Conservation (phyloP, 225 moss, liverwort and hornwort genomes). For the Pleurozium schreberi region DNA sequence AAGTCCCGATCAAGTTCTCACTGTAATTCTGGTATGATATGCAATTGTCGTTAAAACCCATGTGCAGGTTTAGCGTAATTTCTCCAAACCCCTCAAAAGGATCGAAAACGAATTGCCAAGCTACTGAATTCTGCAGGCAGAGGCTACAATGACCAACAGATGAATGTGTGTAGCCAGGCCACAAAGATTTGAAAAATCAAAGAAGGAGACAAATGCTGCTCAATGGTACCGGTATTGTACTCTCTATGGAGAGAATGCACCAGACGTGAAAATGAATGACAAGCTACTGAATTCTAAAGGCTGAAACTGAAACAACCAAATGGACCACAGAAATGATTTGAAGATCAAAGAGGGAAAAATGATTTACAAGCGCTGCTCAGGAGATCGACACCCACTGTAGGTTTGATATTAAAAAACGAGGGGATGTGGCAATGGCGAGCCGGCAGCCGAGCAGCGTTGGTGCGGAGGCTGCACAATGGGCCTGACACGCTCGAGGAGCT, state of each 20-base stretch:
- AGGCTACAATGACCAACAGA: neutral
- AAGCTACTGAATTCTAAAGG: neutral
- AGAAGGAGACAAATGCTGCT: neutral
- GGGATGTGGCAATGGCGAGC: constrained; percentile 34
- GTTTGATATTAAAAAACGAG: neutral
- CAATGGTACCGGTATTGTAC: neutral
- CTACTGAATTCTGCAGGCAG: neutral
- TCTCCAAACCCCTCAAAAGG: neutral
- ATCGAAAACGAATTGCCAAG: neutral
- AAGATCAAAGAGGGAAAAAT: neutral
- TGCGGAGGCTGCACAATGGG: constrained; percentile 30
- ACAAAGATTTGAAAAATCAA: neutral
- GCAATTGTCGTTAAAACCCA: neutral
- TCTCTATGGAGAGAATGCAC: neutral
- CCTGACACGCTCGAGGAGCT: constrained; percentile 45
- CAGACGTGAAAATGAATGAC: neutral
- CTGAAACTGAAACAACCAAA: neutral
- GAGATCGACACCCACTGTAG: neutral
- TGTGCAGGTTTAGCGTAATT: neutral
- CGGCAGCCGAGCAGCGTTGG: neutral
- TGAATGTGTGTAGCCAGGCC: neutral
- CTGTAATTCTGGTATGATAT: no score
- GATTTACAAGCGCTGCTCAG: neutral
- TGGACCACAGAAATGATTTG: neutral
- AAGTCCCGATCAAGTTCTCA: neutral